phyloP scores from a whole-genome alignment of 768 basidiomycete species.

The Leccinum broughii region DNA sequence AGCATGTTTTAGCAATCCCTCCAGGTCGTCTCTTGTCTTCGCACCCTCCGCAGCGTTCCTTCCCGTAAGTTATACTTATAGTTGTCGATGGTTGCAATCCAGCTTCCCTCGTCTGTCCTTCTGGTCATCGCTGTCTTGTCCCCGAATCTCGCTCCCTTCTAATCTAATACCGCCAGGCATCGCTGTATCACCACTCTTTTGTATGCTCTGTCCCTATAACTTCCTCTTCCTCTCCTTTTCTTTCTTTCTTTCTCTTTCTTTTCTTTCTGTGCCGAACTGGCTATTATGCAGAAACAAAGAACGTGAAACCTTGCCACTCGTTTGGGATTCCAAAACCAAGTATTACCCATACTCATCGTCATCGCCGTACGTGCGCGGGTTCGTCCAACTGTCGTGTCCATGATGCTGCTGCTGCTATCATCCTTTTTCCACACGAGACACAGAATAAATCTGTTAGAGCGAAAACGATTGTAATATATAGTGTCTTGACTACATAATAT shows the following conservation, averaged over 20 bases:
- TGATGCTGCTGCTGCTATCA: neutral
- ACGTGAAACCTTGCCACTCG: constrained; percentile 6
- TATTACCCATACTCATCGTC: neutral
- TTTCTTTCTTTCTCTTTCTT: neutral
- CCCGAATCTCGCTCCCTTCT: constrained; percentile 1
- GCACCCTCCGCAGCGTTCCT: constrained; percentile 2
- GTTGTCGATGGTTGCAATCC: constrained; percentile 18
- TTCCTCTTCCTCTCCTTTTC: neutral
- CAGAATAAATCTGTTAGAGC: neutral
- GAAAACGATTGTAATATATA: neutral
- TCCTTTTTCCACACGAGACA: neutral
- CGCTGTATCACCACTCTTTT: constrained; percentile 31
- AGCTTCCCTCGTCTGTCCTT: neutral
- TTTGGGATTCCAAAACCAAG: neutral
- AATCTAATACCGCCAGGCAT: constrained; percentile 19
- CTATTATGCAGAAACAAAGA: constrained; percentile 17
- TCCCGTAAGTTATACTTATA: constrained; percentile 11
- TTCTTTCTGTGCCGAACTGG: constrained; percentile 11
- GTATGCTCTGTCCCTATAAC: constrained; percentile 2
- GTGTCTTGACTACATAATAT: neutral
- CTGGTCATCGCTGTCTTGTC: constrained; percentile 7
- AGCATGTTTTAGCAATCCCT: constrained; percentile 15
- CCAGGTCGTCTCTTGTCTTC: constrained; percentile 2
- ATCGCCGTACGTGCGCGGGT: constrained; percentile 1
- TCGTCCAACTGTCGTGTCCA: neutral